These are phyloP conservation scores for Trichoderma arundinaceum DNA, from an alignment of 2,329 filamentous ascomycete species.

Conservation along the genomic window DNA sequence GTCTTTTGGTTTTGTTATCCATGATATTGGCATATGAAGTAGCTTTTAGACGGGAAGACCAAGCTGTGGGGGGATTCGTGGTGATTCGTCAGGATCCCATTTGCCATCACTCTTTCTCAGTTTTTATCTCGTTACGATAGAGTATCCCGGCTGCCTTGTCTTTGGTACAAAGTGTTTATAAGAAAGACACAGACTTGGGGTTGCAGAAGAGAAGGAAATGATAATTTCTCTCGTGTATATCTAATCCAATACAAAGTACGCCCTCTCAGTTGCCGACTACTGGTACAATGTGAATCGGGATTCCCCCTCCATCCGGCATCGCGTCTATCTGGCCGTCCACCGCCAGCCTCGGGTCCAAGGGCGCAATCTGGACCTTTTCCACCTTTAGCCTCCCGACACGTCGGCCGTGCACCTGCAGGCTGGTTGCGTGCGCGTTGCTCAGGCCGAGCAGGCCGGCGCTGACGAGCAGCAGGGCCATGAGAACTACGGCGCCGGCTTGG, in stretches of 20 bases:
- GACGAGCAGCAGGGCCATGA: slow-evolving; percentile 58
- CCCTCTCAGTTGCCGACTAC: neutral
- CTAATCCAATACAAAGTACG: neutral
- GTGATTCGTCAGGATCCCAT: neutral
- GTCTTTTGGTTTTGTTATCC: neutral
- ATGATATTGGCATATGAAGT: neutral
- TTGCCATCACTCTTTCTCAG: neutral
- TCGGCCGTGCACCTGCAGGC: slow-evolving; percentile 58
- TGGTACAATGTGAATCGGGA: slow-evolving; percentile 20
- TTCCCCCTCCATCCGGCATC: slow-evolving; percentile 3
- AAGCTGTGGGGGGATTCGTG: neutral
- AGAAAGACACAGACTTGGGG: neutral
- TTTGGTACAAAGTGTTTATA: neutral
- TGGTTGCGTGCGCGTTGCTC: slow-evolving; percentile 57
- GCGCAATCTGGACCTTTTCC: slow-evolving; percentile 25
- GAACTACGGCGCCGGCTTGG: slow-evolving; percentile 56
- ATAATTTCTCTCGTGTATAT: neutral
- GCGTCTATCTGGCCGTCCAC: slow-evolving; percentile 5
- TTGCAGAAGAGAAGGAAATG: neutral
- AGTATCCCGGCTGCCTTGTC: neutral
- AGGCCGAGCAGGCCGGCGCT: slow-evolving; percentile 60
- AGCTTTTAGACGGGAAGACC: neutral
- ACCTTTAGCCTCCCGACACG: slow-evolving; percentile 32
- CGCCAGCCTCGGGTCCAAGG: slow-evolving; percentile 24
- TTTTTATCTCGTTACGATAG: neutral